Evolutionary conservation across 441 rosid genomes (phyloP), one percentile per base, ranked within the genome.

Genomic region (Raphanus hybrid): DNA sequence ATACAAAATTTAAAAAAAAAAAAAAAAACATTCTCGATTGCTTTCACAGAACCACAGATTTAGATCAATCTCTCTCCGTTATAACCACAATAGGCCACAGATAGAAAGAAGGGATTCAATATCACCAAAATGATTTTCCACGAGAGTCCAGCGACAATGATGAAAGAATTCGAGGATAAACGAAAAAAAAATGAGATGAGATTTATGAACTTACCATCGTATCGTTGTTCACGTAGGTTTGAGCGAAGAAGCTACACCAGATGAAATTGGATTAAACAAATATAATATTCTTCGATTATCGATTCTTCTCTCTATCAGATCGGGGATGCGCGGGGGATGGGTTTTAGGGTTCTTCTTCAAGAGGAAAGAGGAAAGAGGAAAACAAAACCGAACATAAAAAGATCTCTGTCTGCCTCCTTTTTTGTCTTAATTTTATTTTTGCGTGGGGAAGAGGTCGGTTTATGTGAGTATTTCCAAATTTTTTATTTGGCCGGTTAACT

Each of bases 391-490:
- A 3, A 66, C 67, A 29, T 29, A 29, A 29, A 29, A 29, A 29
- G 32, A 29, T 29, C 34, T 29, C 34, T 23, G 26, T 45, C 69
- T 8, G 61, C 27, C 29, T 64, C 26, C 60, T 60, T 34, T n/a
- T 60, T 34, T n/a, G 0, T 75, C 63, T 75, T 18, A n/a, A 3
- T 43, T 43, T 43, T 10, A 9, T 8, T 11, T 41, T 43, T 43
- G 52, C 77, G 63, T 73, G 39, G 34, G 20, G 61, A 73, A 73
- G 64, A 73, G 60, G 78, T 67, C 74, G 77, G 78, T 50, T 43
- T 10, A 34, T 11, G 14, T 11, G 52, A 43, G 52, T 11, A 43
- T 43, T 43, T 43, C 52, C 14, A 5, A 43, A 3, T 11, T 43
- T 43, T 43, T 43, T 11, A 43, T 43, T 0, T 10, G 14, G 52